Evolutionary conservation across 805 yeast genomes (phyloP).

Genomic region (Wickerhamiella cacticola): DNA sequence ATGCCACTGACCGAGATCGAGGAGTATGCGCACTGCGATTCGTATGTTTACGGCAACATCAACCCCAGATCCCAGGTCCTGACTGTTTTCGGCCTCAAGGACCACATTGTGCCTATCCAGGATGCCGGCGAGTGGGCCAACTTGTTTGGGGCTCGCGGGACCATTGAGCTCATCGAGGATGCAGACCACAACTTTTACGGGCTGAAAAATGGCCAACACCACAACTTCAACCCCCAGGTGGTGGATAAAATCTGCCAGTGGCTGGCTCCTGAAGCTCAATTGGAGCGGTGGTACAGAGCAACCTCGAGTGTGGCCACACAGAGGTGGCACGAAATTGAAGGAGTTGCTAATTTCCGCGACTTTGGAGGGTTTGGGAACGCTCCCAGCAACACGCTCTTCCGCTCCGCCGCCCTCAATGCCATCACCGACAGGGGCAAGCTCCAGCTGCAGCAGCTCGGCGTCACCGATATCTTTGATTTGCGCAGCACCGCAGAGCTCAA

Average conservation of each 20-base stretch:
- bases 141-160: conserved; percentile 44
- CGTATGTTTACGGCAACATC: conserved; percentile 7
- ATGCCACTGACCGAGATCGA: conserved; percentile 36
- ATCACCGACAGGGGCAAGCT: conserved; percentile 41
- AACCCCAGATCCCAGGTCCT: conserved; percentile 40
- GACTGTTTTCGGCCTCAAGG: conserved; percentile 61
- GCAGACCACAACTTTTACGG: conserved; percentile 78
- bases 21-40: conserved; percentile 28
- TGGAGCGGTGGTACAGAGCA: conserved; percentile 38
- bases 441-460: conserved; percentile 34
- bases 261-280: conserved; percentile 36
- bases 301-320: conserved; percentile 31
- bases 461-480: conserved; percentile 53
- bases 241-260: conserved; percentile 39
- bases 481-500: conserved; percentile 45
- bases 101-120: conserved; percentile 50
- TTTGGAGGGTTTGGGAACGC: conserved; percentile 58
- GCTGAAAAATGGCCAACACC: conserved; percentile 22
- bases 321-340: conserved; percentile 54
- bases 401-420: conserved; percentile 50
- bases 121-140: conserved; percentile 54
- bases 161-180: conserved; percentile 42
- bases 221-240: conserved; percentile 50
- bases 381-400: conserved; percentile 43
- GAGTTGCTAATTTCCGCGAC: conserved; percentile 64